A percentile compares a stretch with the other conserved stretches of the same genome.
phyloP scores from a whole-genome alignment of 75 land plant genomes.

The Cunninghamia lanceolata region DNA sequence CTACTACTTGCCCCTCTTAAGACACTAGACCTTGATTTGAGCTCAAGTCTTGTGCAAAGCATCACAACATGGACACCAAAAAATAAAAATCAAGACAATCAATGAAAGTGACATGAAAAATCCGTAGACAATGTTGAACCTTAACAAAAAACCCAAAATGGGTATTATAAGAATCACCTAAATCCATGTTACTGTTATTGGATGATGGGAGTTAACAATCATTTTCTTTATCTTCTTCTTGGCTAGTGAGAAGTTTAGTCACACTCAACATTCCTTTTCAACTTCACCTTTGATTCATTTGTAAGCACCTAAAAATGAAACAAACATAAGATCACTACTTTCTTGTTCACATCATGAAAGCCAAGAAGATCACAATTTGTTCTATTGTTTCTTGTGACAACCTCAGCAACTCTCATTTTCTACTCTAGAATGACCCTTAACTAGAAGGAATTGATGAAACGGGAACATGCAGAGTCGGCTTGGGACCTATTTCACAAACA shows the following conservation, averaged over 20 bases:
- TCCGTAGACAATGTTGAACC: not conserved
- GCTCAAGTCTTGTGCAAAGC: constrained; percentile 3
- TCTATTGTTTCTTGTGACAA: constrained; percentile 63
- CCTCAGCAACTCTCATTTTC: too few species aligned
- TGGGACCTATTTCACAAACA: too few species aligned
- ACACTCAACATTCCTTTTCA: constrained; percentile 43
- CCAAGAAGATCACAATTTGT: constrained; percentile 64
- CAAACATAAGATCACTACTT: constrained; percentile 29
- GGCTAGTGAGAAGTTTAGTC: constrained; percentile 28
- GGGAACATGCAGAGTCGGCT: too few species aligned
- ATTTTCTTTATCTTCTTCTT: constrained; percentile 31
- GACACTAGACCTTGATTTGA: constrained; percentile 5
- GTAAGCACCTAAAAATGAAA: constrained; percentile 25
- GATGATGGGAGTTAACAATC: constrained; percentile 32
- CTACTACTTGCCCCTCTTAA: constrained; percentile 3
- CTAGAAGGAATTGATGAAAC: too few species aligned
- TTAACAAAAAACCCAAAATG: not conserved
- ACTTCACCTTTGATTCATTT: constrained; percentile 40
- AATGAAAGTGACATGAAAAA: not conserved
- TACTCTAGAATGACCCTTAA: too few species aligned
- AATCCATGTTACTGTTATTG: constrained; percentile 45
- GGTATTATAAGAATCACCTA: constrained; percentile 2
- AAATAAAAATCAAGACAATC: not conserved
- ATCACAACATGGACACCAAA: not conserved
- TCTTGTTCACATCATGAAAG: constrained; percentile 60